phyloP scores from a whole-genome alignment of 352 stramenopile species.

The Globisporangium heterothallicum region DNA sequence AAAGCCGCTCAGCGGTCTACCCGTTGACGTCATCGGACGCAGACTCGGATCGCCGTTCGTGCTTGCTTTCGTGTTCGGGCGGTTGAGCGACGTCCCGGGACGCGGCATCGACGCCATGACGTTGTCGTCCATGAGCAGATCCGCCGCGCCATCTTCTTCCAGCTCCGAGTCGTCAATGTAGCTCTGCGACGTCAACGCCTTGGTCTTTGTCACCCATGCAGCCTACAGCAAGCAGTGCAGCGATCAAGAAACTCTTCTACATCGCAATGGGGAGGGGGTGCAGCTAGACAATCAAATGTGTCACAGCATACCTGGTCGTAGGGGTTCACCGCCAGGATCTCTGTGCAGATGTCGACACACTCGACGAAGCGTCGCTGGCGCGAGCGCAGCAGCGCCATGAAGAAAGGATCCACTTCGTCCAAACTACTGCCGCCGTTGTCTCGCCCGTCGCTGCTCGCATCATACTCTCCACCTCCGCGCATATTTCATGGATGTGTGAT shows the following conservation, averaged over 20 bases:
- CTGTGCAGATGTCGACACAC: constrained; percentile 78
- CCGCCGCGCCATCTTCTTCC: constrained; percentile 86
- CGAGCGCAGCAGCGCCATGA: constrained; percentile 72
- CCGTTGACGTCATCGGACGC: constrained; percentile 81
- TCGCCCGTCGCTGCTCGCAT: too few species aligned
- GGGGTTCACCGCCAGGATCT: constrained; percentile 79
- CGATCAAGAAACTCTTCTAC: too few species aligned
- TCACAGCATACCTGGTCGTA: constrained; percentile 63
- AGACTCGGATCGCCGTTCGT: constrained; percentile 57
- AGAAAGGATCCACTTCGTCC: constrained; percentile 87
- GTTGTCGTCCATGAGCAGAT: constrained; percentile 92
- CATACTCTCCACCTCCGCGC: constrained; percentile 4
- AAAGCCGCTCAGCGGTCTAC: constrained; percentile 85
- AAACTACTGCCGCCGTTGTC: constrained; percentile 30
- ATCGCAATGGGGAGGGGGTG: too few species aligned
- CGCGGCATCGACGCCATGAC: constrained; percentile 83
- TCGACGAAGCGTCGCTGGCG: constrained; percentile 77
- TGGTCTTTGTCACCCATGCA: constrained; percentile 89
- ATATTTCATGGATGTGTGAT: constrained; percentile 3
- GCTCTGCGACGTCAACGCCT: constrained; percentile 83
- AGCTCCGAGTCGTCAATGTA: constrained; percentile 92
- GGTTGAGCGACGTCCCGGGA: constrained; percentile 86
- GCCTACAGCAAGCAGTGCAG: constrained; percentile 42
- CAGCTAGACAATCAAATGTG: neutral
- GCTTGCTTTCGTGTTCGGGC: constrained; percentile 53